These are phyloP conservation scores for Penstemon eatonii DNA, from an alignment of 257 asterid species.

Conservation along the genomic window DNA sequence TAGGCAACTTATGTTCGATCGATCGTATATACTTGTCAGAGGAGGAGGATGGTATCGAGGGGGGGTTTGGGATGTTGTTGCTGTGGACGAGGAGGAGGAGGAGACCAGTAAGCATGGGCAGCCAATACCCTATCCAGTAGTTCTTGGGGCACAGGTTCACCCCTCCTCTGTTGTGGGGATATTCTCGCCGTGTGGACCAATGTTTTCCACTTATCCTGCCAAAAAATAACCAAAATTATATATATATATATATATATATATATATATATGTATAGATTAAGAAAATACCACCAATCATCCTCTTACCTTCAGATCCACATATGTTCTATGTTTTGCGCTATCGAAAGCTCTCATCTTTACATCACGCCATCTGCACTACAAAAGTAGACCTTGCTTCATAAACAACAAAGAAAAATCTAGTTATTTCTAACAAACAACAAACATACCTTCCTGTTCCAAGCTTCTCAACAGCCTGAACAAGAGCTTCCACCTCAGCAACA, in stretches of 20 bases:
- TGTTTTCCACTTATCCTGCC: constrained; percentile 97
- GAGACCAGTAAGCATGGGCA: constrained; percentile 97
- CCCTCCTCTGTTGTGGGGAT: constrained; percentile 96
- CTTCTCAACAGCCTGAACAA: constrained; percentile 96
- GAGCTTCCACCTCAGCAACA: constrained; percentile 93
- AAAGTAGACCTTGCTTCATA: background rate
- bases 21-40: constrained; percentile 25
- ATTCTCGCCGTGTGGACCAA: constrained; percentile 97
- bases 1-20: no score
- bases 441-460: constrained; percentile 95
- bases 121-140: constrained; percentile 83
- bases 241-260: no score
- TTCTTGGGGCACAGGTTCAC: constrained; percentile 98
- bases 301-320: constrained; percentile 88
- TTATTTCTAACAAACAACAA: background rate
- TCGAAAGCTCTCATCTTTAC: constrained; percentile 93
- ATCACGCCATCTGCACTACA: constrained; percentile 86
- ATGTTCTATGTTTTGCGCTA: constrained; percentile 84
- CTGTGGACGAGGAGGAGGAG: constrained; percentile 39
- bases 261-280: background rate
- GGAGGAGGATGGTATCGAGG: constrained; percentile 60
- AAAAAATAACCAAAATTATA: background rate
- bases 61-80: constrained; percentile 80
- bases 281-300: background rate
- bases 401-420: background rate